These are phyloP conservation scores for Ogataea philodendri DNA, from an alignment of 805 yeast genomes.

Conservation along the genomic window DNA sequence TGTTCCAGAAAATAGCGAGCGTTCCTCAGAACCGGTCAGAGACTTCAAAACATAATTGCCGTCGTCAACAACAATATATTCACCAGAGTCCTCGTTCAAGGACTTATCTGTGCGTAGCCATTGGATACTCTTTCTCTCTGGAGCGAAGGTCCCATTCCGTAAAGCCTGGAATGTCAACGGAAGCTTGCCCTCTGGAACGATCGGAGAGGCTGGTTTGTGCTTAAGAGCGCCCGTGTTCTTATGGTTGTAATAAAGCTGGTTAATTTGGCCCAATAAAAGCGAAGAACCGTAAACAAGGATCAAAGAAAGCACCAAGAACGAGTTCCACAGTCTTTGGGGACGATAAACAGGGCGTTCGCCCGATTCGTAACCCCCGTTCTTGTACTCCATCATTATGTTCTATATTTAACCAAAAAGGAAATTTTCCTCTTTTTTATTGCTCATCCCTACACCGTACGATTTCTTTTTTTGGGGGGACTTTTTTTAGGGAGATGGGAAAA, in stretches of 20 bases:
- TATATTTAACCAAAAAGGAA: constrained; percentile 9
- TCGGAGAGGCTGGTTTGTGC: background rate
- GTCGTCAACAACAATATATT: constrained; percentile 52
- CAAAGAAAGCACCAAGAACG: constrained; percentile 11
- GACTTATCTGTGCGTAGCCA: constrained; percentile 64
- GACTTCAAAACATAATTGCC: constrained; percentile 55
- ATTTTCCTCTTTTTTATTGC: constrained; percentile 4
- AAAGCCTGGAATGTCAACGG: constrained; percentile 42
- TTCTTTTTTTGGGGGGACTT: background rate
- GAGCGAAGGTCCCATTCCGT: constrained; percentile 56
- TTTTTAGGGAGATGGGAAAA: constrained; percentile 1
- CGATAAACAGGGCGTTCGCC: background rate
- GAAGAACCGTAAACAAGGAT: constrained; percentile 26
- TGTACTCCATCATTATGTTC: constrained; percentile 8
- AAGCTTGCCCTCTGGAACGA: constrained; percentile 13
- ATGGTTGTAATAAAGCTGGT: constrained; percentile 18
- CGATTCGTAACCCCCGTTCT: constrained; percentile 7
- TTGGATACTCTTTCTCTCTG: constrained; percentile 55
- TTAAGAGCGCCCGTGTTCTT: constrained; percentile 3
- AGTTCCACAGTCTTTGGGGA: constrained; percentile 9
- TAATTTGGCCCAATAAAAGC: constrained; percentile 23
- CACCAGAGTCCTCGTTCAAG: constrained; percentile 56
- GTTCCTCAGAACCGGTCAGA: constrained; percentile 44
- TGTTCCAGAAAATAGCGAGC: constrained; percentile 50
- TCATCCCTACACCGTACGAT: constrained; percentile 3